phyloP scores from a whole-genome alignment of 176 grass and related monocot species.

The Rhynchospora breviuscula region DNA sequence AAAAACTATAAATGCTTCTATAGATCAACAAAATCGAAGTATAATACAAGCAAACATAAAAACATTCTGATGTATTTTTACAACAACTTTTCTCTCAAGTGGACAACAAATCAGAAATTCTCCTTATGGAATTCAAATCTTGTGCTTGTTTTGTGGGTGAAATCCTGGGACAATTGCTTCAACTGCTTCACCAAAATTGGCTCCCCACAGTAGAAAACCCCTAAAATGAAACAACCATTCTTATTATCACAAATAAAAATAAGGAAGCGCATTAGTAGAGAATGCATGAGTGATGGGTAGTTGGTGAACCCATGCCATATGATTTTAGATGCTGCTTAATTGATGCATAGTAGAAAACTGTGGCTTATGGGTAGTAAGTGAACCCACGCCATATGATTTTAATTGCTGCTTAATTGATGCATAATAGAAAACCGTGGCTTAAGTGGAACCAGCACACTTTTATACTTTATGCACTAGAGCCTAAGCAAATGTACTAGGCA shows the following conservation, averaged over 20 bases:
- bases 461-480: not conserved
- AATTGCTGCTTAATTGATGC: not conserved
- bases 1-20: not conserved
- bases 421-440: not conserved
- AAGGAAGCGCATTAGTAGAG: not conserved
- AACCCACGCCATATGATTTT: too few species aligned
- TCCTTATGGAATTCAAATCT: constrained; percentile 97
- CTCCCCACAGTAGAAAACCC: constrained; percentile 96
- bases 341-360: not conserved
- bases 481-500: not conserved
- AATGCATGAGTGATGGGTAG: not conserved
- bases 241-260: not conserved
- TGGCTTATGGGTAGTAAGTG: too few species aligned
- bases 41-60: constrained; percentile 19
- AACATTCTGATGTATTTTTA: not conserved
- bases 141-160: constrained; percentile 83
- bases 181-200: constrained; percentile 60
- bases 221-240: constrained; percentile 35
- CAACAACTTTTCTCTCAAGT: not conserved
- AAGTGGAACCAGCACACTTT: not conserved
- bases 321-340: not conserved
- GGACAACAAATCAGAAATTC: constrained; percentile 56
- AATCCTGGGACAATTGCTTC: constrained; percentile 63
- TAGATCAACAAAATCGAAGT: constrained; percentile 14
- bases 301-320: not conserved